Conservation (phyloP, 225 moss, liverwort and hornwort species). For the Marchantia paleacea region DNA sequence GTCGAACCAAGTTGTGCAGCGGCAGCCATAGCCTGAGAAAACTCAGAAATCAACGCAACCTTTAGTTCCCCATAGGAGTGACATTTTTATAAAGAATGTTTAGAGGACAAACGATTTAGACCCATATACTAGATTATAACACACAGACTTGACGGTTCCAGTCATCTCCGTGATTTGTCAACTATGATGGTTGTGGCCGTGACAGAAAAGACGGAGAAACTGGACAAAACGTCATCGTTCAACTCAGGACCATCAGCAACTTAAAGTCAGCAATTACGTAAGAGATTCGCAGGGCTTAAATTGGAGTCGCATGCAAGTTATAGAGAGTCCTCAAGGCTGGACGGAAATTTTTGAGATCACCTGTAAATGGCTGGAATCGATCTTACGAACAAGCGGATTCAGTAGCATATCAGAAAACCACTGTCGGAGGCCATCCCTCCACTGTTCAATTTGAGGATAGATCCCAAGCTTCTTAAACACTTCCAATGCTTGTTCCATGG, state of each 20-base stretch:
- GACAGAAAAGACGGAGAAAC: too few species aligned
- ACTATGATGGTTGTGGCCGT: too few species aligned
- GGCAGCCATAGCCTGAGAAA: constrained; percentile 68
- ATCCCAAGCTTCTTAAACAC: constrained; percentile 67
- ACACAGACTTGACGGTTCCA: too few species aligned
- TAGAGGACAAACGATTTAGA: too few species aligned
- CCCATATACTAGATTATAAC: too few species aligned
- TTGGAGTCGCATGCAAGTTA: too few species aligned
- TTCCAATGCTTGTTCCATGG: constrained; percentile 73
- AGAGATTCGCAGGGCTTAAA: too few species aligned
- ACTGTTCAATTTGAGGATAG: constrained; percentile 66
- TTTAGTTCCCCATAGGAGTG: not conserved
- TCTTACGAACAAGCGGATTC: constrained; percentile 75
- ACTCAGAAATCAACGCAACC: not conserved
- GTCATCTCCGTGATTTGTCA: too few species aligned
- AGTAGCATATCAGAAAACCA: constrained; percentile 87
- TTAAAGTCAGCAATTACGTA: too few species aligned
- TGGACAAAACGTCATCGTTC: too few species aligned
- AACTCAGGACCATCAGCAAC: too few species aligned
- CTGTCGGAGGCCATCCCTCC: constrained; percentile 88
- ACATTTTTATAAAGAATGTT: not conserved
- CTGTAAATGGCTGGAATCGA: constrained; percentile 88
- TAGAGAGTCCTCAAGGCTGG: not conserved
- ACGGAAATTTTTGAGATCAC: constrained; percentile 29
- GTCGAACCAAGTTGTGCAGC: constrained; percentile 68